Percentiles rank a stretch among this genome's conserved stretches.
phyloP scores from a whole-genome alignment of 805 yeast species.

The Schwanniomyces polymorphus region DNA sequence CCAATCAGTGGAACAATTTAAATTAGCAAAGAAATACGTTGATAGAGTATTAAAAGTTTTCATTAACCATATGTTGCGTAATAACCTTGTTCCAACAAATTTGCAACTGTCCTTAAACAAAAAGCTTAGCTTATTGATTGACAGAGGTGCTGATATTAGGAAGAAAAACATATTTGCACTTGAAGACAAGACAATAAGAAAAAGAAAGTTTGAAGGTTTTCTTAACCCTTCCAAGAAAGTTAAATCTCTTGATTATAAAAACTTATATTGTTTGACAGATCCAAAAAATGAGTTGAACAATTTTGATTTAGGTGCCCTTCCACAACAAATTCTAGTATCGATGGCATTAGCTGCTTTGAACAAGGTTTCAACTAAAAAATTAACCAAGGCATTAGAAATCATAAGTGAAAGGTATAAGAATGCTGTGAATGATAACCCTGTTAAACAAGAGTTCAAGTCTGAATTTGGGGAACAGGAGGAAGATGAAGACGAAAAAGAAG shows the following conservation, averaged over 20 bases:
- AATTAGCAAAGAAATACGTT: conserved; percentile 59
- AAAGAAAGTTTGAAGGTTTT: conserved; percentile 45
- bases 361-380: conserved; percentile 48
- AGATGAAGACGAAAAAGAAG: conserved; percentile 32
- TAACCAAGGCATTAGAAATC: conserved; percentile 68
- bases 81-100: conserved; percentile 35
- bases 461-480: conserved; percentile 9
- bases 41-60: conserved; percentile 57
- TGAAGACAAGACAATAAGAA: conserved; percentile 30
- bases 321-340: conserved; percentile 60
- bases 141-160: conserved; percentile 41
- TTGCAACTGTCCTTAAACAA: conserved; percentile 25
- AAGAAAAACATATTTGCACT: conserved; percentile 35
- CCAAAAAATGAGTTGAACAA: conserved; percentile 58
- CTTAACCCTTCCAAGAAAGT: conserved; percentile 29
- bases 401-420: conserved; percentile 64
- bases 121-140: conserved; percentile 27
- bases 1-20: conserved; percentile 45
- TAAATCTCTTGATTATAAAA: conserved; percentile 47
- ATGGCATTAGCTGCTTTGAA: conserved; percentile 69
- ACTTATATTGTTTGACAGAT: conserved; percentile 67
- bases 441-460: conserved; percentile 4
- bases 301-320: conserved; percentile 70
- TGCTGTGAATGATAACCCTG: conserved; percentile 14
- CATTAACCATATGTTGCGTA: conserved; percentile 36